These are phyloP conservation scores for Fraxinus xanthoxyloides DNA, from an alignment of 305 asterid genomes.

Conservation along the genomic window DNA sequence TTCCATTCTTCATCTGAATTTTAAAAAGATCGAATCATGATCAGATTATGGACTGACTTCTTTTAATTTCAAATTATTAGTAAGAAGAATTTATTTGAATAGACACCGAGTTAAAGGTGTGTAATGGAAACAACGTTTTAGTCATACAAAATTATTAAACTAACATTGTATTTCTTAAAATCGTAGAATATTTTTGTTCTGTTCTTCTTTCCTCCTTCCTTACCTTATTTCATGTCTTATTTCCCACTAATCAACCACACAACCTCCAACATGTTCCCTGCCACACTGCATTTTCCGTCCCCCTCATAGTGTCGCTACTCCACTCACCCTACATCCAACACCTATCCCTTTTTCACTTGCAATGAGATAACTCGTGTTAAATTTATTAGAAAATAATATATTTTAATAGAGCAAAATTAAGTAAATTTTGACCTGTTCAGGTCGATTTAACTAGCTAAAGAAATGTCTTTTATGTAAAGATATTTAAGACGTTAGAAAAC, in stretches of 20 bases:
- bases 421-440: background rate
- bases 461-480: no score
- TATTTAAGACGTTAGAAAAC: no score
- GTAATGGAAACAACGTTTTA: background rate
- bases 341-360: background rate
- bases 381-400: no score
- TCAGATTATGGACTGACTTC: background rate
- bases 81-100: background rate
- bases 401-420: background rate
- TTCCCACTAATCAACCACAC: background rate
- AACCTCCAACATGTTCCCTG: background rate
- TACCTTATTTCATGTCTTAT: no score
- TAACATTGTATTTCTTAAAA: background rate
- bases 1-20: no score
- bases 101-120: background rate
- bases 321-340: background rate
- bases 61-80: background rate
- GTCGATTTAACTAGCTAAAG: background rate
- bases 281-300: background rate
- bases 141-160: background rate
- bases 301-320: background rate
- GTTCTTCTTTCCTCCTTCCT: background rate
- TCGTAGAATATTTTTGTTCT: background rate
- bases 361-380: background rate
- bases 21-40: no score